Base-by-base conservation (phyloP, 441 rosid genomes). In the Manihot esculenta region DNA sequence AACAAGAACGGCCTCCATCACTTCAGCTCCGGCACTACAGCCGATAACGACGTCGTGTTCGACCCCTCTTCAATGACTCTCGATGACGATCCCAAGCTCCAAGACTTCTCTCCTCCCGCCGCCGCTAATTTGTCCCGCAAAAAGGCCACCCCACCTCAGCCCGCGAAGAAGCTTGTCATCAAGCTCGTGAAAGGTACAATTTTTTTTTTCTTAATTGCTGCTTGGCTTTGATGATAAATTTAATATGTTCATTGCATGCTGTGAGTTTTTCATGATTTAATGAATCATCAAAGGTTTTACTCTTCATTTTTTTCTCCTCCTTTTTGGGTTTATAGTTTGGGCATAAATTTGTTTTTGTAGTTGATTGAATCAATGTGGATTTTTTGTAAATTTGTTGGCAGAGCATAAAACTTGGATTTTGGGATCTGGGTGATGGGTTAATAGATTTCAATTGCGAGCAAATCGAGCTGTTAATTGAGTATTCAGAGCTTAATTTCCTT, bases 61-160 rank as follows among this genome's bases (percentile, higher is more conserved):
- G 89, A 86, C 73, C 82, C 88, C 48, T 75, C 90, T 20, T 38
- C 87, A 48, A 76, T 87, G 81, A 69, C 85, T 21, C 87, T 89
- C 70, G 96, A 93, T 27, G 97, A 92, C 51, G 96, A 87, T 80
- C 78, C 82, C 67, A 84, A 83, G 74, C 76, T 85, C 73, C 83
- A 69, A 65, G 80, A 74, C 72, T 12, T 81, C 47, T 69, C 72
- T 45, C 74, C 76, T 21, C 82, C 82, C 49, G 72, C 84, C 71
- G 88, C 97, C 50, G 96, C 97, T 42, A 96, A 93, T 84, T 84
- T 96, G 71, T 84, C 97, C 51, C 93, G 99, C 56, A 96, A 93
- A 84, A 96, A 91, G 64, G 97, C 99, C 66, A 89, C 86, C 14
- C 94, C 79, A 0, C 98, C 97, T 12, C 98, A 93, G 77, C 99